Evolutionary conservation across 352 stramenopile species (phyloP).

Genomic region (Phytopythium boreale): DNA sequence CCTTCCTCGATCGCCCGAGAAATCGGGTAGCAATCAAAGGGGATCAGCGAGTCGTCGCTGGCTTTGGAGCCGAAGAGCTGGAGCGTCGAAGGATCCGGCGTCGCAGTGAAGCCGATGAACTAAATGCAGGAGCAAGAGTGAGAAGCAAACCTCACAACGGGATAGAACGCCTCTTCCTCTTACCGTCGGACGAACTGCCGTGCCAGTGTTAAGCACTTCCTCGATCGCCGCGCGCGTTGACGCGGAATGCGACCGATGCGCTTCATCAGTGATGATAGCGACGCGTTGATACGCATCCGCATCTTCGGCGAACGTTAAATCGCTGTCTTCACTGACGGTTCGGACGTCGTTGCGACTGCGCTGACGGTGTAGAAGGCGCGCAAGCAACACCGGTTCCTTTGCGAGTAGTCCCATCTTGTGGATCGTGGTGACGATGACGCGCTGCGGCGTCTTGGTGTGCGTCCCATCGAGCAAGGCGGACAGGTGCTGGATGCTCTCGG

Average conservation of each 20-base stretch:
- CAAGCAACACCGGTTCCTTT: slow-evolving; percentile 63
- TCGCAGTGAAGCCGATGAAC: slow-evolving; percentile 84
- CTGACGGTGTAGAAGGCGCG: slow-evolving; percentile 57
- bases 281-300: slow-evolving; percentile 44
- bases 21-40: slow-evolving; percentile 81
- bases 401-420: slow-evolving; percentile 78
- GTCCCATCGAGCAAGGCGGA: slow-evolving; percentile 38
- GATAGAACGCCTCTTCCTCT: background rate
- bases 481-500: slow-evolving; percentile 73
- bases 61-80: slow-evolving; percentile 56
- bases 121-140: slow-evolving; percentile 13
- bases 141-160: background rate
- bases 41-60: slow-evolving; percentile 14
- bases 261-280: slow-evolving; percentile 83
- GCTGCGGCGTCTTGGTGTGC: slow-evolving; percentile 18
- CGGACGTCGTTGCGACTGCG: slow-evolving; percentile 2
- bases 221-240: slow-evolving; percentile 69
- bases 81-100: slow-evolving; percentile 60
- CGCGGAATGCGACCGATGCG: slow-evolving; percentile 71
- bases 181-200: slow-evolving; percentile 39
- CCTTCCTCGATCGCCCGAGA: slow-evolving; percentile 43
- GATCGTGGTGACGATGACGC: slow-evolving; percentile 78
- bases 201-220: slow-evolving; percentile 47
- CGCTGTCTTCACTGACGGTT: background rate
- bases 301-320: background rate